Percentiles rank a stretch among this genome's conserved stretches.
phyloP scores from a whole-genome alignment of 768 basidiomycete genomes.

The Calocybe cyanea region DNA sequence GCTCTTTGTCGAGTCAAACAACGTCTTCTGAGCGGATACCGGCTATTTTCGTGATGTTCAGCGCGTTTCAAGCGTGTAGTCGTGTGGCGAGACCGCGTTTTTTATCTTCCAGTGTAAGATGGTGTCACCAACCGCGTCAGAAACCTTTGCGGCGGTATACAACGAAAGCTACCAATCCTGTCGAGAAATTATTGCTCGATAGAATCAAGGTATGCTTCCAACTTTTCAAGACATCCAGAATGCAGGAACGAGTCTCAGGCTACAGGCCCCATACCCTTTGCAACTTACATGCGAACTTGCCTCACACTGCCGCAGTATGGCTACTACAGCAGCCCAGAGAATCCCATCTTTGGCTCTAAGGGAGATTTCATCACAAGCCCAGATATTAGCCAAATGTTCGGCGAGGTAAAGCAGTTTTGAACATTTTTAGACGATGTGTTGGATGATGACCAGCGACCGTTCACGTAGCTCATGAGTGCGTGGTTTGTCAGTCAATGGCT shows the following conservation, averaged over 20 bases:
- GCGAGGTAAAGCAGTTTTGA: slow-evolving; percentile 63
- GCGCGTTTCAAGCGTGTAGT: slow-evolving; percentile 11
- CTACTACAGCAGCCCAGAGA: slow-evolving; percentile 79
- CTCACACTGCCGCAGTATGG: slow-evolving; percentile 87
- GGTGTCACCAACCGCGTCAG: neutral
- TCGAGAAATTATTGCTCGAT: slow-evolving; percentile 69
- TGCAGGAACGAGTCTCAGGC: slow-evolving; percentile 46
- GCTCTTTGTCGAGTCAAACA: too few species aligned
- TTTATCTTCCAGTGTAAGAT: neutral
- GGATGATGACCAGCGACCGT: slow-evolving; percentile 36
- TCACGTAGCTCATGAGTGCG: slow-evolving; percentile 70
- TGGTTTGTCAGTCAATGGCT: slow-evolving; percentile 84
- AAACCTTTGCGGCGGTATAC: slow-evolving; percentile 9
- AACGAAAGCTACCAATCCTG: slow-evolving; percentile 25
- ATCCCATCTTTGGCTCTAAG: slow-evolving; percentile 75
- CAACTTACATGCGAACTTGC: slow-evolving; percentile 90
- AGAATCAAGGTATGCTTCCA: slow-evolving; percentile 60
- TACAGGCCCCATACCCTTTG: slow-evolving; percentile 84
- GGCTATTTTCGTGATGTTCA: too few species aligned
- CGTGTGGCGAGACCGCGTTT: neutral
- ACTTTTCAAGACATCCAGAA: neutral
- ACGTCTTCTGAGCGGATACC: too few species aligned
- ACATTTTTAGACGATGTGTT: neutral
- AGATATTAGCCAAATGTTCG: slow-evolving; percentile 94
- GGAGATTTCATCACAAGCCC: slow-evolving; percentile 98